Conservation (phyloP, 2,329 filamentous ascomycete species). For the Chaetomiaceae sp. region DNA sequence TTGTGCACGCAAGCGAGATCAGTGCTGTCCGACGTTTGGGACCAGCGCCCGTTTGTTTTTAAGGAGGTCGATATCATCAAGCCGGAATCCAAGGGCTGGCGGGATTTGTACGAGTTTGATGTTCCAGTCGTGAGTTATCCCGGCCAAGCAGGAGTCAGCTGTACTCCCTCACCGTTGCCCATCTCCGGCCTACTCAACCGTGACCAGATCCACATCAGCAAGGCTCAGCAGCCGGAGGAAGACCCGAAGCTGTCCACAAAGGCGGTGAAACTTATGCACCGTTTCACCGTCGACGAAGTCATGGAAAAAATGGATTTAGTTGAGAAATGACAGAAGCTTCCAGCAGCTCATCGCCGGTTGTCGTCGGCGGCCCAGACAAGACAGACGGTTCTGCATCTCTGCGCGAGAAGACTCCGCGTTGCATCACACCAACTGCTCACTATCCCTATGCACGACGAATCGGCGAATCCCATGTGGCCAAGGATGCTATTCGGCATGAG, state of each 20-base stretch:
- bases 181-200: background rate
- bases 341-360: no score
- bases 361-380: background rate
- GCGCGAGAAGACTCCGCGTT: background rate
- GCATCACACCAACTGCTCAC: background rate
- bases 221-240: conserved; percentile 46
- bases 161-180: background rate
- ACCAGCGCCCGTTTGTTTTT: conserved; percentile 62
- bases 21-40: conserved; percentile 65
- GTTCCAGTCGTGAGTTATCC: conserved; percentile 64
- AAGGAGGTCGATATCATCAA: conserved; percentile 66
- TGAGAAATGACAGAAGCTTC: conserved; percentile 31
- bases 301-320: conserved; percentile 63
- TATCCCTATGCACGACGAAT: no score
- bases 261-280: conserved; percentile 72
- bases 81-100: conserved; percentile 60
- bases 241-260: conserved; percentile 51
- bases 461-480: background rate
- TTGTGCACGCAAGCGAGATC: conserved; percentile 65
- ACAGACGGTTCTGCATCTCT: background rate
- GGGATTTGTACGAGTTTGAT: conserved; percentile 73
- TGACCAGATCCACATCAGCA: conserved; percentile 59
- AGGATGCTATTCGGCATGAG: background rate
- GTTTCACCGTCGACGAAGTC: conserved; percentile 65
- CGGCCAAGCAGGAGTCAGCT: background rate